Evolutionary conservation across 352 stramenopile species (phyloP), one percentile per base, ranked within the genome.

Genomic region (Globisporangium splendens): DNA sequence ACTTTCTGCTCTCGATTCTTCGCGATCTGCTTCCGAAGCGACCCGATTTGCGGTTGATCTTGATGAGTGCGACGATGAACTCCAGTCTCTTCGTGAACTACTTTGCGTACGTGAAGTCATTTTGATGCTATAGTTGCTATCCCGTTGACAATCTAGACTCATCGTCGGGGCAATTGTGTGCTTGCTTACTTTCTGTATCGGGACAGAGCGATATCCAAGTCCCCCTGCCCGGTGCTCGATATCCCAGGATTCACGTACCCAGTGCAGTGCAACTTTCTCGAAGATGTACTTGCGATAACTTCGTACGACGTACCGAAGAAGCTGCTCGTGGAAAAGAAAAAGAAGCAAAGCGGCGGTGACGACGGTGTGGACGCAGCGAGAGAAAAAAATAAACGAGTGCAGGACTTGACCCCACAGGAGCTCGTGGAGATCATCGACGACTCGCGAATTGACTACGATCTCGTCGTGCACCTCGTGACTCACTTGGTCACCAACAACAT

Each of bases 11-110:
- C 18, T 92, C 96, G 20, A 88, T 99, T 64, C 68, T 98, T 12
- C 83, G 90, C 4, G 84, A 93, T 38, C 47, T 94, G 60, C 57
- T 95, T 17, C 80, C 78, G 3, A 68, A 86, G 17, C 82, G 84
- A n/a, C 72, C 71, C 3, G 79, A 91, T 18, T 69, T 98, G 53
- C 78, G 89, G 4, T 69, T 99, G 0, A 89, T 99, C 52, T 71
- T 99, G 20, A 99, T 99, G 96, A 98, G 86, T 69, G 96, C 96
- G 44, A 99, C 96, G 12, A 89, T 99, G 68, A 95, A 97, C 46
- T 86, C 93, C 0, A 69, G 85, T 33, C 68, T 98, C 15, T 95
- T 96, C 54, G 73, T 91, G 50, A 72, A 86, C 31, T 96, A 96
- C 61, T 95, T 96, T 59, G 86, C 85, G 33, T 88, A 74, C 20